Evolutionary conservation across 1,139 yeast species (phyloP).

Genomic region (Yamadazyma spencermartinsiae): DNA sequence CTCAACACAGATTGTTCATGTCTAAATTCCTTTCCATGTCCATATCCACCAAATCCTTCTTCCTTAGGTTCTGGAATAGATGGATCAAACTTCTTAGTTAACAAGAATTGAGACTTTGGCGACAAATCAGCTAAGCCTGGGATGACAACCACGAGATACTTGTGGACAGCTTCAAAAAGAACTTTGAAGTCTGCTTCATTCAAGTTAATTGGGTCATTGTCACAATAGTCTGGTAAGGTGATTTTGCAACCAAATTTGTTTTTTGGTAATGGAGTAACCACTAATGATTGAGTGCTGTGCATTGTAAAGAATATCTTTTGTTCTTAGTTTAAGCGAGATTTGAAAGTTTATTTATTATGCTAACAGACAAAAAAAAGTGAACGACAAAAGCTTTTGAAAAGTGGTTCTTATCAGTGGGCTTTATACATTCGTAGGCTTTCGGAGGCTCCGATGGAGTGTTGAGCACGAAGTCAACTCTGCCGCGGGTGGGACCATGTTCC

Average conservation of each 20-base stretch:
- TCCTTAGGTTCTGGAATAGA: conserved; percentile 52
- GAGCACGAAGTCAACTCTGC: too few relatives aligned
- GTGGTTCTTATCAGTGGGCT: background rate
- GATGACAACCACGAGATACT: conserved; percentile 68
- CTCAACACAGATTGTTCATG: conserved; percentile 74
- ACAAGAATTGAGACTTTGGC: conserved; percentile 71
- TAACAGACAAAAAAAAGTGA: background rate
- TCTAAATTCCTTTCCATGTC: conserved; percentile 84
- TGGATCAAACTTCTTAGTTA: conserved; percentile 78
- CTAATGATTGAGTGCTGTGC: conserved; percentile 23
- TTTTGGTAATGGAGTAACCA: conserved; percentile 49
- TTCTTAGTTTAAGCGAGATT: background rate
- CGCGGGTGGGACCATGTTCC: background rate
- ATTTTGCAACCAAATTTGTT: conserved; percentile 69
- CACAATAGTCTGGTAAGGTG: conserved; percentile 61
- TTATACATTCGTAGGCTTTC: conserved; percentile 6
- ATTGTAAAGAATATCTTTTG: conserved; percentile 5
- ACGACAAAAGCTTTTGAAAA: background rate
- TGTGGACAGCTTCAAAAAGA: conserved; percentile 65
- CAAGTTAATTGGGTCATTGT: conserved; percentile 71
- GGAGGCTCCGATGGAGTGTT: conserved; percentile 16
- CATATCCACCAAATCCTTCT: conserved; percentile 58
- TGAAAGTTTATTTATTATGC: background rate
- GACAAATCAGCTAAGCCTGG: conserved; percentile 65
- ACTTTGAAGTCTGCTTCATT: conserved; percentile 61